Base-by-base conservation (phyloP, 352 stramenopile species). In the Globisporangium radiosum region DNA sequence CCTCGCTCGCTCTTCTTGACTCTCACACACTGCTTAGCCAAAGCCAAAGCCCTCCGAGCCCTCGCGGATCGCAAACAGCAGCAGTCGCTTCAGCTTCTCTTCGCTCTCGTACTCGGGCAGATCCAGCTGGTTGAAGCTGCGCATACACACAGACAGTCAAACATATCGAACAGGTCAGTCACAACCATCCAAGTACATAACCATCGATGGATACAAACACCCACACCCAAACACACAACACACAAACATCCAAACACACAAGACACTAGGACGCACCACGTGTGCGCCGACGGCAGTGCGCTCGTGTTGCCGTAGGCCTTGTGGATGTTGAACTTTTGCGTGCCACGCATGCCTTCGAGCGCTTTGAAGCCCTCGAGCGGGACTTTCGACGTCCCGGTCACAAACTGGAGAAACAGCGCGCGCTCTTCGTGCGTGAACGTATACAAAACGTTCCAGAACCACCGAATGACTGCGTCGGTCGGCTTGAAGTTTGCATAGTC, bases 321-420 rank as follows among this genome's bases (percentile, higher is more conserved):
- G 81, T 99, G 96, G 67, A 99, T 99, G 69, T 97, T 99, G 72
- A 99, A 99, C 70, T 98, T 98, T 71, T 99, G 95, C 43, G 97
- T 96, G 36, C 98, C 98, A 33, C 97, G 90, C 97, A 99, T 99
- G 56, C 97, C 97, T 68, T 99, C 96, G 0, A 99, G 81, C 33
- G 97, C 90, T 65, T 95, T 94, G 72, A 99, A 99, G 19, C 98
- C 98, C 71, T 98, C 92, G 17, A 99, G 81, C 25, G 98, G 98
- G 19, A 98, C 87, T 59, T 97, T 96, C 11, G 85, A 95, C 3
- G 86, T 97, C 42, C 83, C 93, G 7, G 93, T 98, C 25, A 96
- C 89, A 66, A 98, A 98, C 71, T 97, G 92, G 65, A 98, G 59
- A 47, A 98, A 96, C 36, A 96, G 70, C 9, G 92, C 88, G 38